Evolutionary conservation across 495 filamentous ascomycete species (phyloP).

Genomic region (Tuber brumale): DNA sequence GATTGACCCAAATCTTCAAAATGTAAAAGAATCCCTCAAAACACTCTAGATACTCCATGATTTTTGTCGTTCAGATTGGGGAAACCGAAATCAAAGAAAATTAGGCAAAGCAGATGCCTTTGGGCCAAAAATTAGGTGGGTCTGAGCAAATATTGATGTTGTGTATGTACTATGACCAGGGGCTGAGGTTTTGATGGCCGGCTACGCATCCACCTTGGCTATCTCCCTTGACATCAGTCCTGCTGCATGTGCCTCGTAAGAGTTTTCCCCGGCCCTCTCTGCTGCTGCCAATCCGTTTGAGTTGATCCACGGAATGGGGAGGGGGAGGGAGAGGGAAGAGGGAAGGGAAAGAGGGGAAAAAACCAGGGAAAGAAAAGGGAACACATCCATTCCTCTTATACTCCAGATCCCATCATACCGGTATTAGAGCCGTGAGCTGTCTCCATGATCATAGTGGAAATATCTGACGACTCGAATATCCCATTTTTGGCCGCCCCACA

Average conservation of each 20-base stretch:
- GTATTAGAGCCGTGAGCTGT: slow-evolving; percentile 5
- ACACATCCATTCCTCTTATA: slow-evolving; percentile 1
- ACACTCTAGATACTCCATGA: slow-evolving; percentile 29
- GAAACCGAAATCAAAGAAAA: slow-evolving; percentile 29
- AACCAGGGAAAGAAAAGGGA: background rate
- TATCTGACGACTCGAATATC: slow-evolving; percentile 6
- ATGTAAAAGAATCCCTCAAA: slow-evolving; percentile 37
- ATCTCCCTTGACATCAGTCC: slow-evolving; percentile 37
- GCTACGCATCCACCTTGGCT: slow-evolving; percentile 39
- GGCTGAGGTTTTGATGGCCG: slow-evolving; percentile 38
- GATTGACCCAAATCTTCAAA: slow-evolving; percentile 22
- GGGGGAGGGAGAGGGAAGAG: slow-evolving; percentile 8
- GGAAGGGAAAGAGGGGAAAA: slow-evolving; percentile 13
- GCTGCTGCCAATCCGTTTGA: slow-evolving; percentile 32
- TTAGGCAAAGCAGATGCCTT: slow-evolving; percentile 25
- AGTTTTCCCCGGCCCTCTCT: slow-evolving; percentile 22
- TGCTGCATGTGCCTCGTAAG: slow-evolving; percentile 36
- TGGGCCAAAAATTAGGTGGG: slow-evolving; percentile 34
- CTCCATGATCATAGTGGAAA: slow-evolving; percentile 5
- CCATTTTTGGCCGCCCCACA: slow-evolving; percentile 1
- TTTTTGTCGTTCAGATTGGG: slow-evolving; percentile 23
- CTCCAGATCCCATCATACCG: background rate
- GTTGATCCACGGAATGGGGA: slow-evolving; percentile 20
- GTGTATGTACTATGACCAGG: slow-evolving; percentile 37
- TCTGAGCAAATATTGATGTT: slow-evolving; percentile 36